Conservation (phyloP, 208 protist species). For the Trypanosoma vivax region DNA sequence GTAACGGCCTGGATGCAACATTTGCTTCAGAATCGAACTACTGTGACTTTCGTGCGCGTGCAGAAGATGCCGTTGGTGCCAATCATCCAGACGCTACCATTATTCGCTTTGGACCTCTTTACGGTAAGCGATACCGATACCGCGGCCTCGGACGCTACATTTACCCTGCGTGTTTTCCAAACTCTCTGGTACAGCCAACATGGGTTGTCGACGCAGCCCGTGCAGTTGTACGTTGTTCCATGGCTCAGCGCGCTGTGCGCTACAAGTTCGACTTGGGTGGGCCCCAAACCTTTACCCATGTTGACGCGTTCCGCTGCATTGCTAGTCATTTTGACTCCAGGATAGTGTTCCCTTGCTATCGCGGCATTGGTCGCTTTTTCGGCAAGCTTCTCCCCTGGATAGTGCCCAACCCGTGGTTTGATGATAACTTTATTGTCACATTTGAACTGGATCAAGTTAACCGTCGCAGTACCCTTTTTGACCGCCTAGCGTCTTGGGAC, state of each 20-base stretch:
- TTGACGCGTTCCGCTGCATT: conserved; percentile 79
- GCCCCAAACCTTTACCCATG: conserved; percentile 79
- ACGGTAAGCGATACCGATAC: conserved; percentile 86
- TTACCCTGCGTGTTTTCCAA: conserved; percentile 85
- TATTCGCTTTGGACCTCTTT: conserved; percentile 85
- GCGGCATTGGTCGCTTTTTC: conserved; percentile 79
- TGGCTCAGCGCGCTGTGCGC: conserved; percentile 76
- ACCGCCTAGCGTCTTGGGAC: conserved; percentile 84
- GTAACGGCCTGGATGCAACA: conserved; percentile 88
- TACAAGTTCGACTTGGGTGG: conserved; percentile 90
- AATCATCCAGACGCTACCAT: conserved; percentile 88
- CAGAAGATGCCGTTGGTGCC: conserved; percentile 82
- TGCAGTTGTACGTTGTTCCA: conserved; percentile 75
- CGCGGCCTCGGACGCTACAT: conserved; percentile 82
- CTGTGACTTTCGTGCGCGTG: conserved; percentile 85
- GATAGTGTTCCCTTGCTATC: conserved; percentile 78
- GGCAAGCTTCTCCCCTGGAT: conserved; percentile 75
- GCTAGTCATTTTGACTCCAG: conserved; percentile 59
- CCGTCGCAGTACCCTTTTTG: conserved; percentile 81
- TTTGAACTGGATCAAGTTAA: conserved; percentile 91
- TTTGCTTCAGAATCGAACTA: conserved; percentile 91
- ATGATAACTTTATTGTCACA: conserved; percentile 86
- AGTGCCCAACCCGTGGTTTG: conserved; percentile 87
- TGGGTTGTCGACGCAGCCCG: conserved; percentile 89
- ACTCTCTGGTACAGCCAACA: conserved; percentile 85